Conservation (phyloP, 169 alveolate genomes). For the Plasmodium coatneyi region DNA sequence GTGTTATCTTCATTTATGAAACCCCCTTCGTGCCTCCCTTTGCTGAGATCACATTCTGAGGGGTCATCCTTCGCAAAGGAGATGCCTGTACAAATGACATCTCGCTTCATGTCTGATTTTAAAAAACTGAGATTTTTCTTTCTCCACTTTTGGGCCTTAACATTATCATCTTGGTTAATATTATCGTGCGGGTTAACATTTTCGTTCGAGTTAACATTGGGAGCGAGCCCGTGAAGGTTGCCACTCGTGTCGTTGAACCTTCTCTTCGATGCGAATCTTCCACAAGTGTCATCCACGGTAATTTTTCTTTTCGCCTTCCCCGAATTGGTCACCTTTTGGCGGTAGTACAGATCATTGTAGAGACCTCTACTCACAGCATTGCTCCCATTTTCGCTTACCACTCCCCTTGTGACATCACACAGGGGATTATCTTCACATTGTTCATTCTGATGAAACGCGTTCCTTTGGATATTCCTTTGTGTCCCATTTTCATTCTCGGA, state of each 20-base stretch:
- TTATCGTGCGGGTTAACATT: not conserved
- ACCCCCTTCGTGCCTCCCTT: not conserved
- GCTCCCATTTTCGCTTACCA: not conserved
- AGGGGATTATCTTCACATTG: not conserved
- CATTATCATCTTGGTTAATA: not conserved
- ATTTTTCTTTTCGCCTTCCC: not conserved
- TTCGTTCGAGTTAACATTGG: not conserved
- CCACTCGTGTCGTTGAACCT: not conserved
- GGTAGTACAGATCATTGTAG: conserved; percentile 3
- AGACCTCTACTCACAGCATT: not conserved
- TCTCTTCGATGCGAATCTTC: not conserved
- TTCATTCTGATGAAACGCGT: not conserved
- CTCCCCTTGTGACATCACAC: not conserved
- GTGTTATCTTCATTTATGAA: not conserved
- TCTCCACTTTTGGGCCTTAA: not conserved
- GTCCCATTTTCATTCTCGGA: conserved; percentile 20
- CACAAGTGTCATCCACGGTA: not conserved
- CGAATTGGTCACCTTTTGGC: not conserved
- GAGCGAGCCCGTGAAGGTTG: conserved; percentile 12
- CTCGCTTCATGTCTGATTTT: not conserved
- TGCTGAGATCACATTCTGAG: not conserved
- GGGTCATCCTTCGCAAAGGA: not conserved
- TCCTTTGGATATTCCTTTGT: not conserved
- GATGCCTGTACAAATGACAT: not conserved
- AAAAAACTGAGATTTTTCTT: not conserved